These are phyloP conservation scores for Raddia guianensis DNA, from an alignment of 176 grass and related monocot genomes.

Conservation along the genomic window DNA sequence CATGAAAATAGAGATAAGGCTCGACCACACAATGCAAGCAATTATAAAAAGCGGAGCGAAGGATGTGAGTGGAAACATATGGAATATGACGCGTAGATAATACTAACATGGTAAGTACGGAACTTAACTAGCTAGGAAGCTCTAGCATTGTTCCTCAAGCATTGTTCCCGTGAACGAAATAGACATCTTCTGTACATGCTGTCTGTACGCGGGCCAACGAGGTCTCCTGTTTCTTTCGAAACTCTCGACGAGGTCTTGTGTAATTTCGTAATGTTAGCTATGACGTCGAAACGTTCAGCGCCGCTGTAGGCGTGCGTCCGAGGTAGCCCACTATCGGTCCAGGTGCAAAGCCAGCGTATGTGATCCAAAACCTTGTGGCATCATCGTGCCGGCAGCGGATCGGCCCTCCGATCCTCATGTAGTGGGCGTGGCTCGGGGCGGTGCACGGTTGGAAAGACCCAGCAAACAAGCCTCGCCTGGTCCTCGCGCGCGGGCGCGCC, in stretches of 20 bases:
- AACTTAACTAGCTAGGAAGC: no score
- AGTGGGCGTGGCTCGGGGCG: slow-evolving; percentile 14
- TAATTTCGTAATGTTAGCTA: not conserved
- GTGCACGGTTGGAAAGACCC: not conserved
- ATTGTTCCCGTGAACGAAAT: not conserved
- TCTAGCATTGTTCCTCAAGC: not conserved
- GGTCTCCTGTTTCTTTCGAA: not conserved
- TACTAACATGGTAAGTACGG: no score
- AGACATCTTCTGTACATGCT: not conserved
- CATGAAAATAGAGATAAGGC: no score
- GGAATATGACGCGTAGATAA: no score
- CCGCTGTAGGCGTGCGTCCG: not conserved
- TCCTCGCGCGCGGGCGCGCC: slow-evolving; percentile 18
- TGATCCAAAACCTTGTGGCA: not conserved
- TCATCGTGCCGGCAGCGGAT: not conserved
- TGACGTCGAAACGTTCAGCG: not conserved
- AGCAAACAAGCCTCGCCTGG: not conserved
- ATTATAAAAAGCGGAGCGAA: no score
- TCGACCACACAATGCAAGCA: no score
- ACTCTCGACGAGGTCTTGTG: not conserved
- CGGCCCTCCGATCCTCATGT: not conserved
- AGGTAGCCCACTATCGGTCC: not conserved
- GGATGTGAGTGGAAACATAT: no score
- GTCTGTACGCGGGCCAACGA: not conserved
- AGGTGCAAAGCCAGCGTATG: not conserved